Evolutionary conservation across 2,329 filamentous ascomycete species (phyloP).

Genomic region (Neoascochyta sp.): DNA sequence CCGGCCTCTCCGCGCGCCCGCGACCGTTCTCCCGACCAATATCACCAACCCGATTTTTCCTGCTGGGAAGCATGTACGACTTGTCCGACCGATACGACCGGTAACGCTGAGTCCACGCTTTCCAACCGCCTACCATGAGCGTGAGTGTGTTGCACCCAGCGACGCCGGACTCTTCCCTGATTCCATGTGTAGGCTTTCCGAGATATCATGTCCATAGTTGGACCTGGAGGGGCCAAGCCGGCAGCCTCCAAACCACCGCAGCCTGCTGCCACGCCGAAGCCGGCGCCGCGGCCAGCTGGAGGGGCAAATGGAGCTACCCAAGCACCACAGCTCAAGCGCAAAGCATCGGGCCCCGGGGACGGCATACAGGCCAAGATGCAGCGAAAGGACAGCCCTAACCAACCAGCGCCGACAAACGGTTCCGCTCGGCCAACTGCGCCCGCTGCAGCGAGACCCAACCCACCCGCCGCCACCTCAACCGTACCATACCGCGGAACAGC

Average conservation of each 20-base stretch:
- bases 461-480: constrained; percentile 16
- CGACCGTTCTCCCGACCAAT: constrained; percentile 9
- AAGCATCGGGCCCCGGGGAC: constrained; percentile 37
- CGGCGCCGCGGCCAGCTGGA: constrained; percentile 24
- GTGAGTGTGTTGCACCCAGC: constrained; percentile 25
- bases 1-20: constrained; percentile 13
- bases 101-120: constrained; percentile 37
- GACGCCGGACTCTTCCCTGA: constrained; percentile 15
- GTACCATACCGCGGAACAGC: constrained; percentile 41
- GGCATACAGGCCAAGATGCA: constrained; percentile 30
- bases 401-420: constrained; percentile 23
- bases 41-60: constrained; percentile 5
- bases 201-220: constrained; percentile 39
- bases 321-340: constrained; percentile 40
- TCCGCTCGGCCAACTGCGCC: constrained; percentile 23
- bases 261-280: constrained; percentile 31
- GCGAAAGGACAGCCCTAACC: constrained; percentile 29
- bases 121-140: constrained; percentile 35
- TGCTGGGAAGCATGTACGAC: constrained; percentile 35
- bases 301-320: constrained; percentile 28
- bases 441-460: constrained; percentile 21
- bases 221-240: constrained; percentile 25
- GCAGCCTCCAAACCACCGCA: constrained; percentile 23
- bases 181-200: constrained; percentile 26
- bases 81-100: constrained; percentile 33